phyloP scores from a whole-genome alignment of 1,284 basidiomycete genomes.

The Marasmius oreades region DNA sequence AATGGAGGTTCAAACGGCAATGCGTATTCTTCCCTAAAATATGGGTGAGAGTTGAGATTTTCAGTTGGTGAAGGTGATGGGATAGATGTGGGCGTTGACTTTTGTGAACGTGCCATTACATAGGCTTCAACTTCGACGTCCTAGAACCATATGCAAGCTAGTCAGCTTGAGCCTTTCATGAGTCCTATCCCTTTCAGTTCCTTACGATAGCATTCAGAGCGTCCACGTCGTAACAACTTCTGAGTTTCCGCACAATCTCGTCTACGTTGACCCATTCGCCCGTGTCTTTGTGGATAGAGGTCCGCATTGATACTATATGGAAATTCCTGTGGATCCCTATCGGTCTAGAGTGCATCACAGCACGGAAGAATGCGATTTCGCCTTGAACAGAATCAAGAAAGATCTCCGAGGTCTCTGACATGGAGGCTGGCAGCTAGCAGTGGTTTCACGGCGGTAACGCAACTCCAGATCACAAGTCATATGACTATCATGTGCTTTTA shows the following conservation, averaged over 20 bases:
- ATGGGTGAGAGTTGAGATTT: conserved; percentile 64
- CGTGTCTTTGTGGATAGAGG: conserved; percentile 67
- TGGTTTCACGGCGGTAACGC: too few species aligned
- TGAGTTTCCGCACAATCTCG: conserved; percentile 73
- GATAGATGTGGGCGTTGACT: conserved; percentile 44
- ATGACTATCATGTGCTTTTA: too few species aligned
- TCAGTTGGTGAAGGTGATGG: conserved; percentile 63
- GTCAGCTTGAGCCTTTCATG: conserved; percentile 2
- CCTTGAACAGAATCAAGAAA: conserved; percentile 73
- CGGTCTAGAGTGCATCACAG: conserved; percentile 72
- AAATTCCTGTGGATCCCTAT: conserved; percentile 78
- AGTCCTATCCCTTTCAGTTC: neutral
- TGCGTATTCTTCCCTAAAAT: conserved; percentile 55
- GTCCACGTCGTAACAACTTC: conserved; percentile 72
- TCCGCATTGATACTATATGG: conserved; percentile 72
- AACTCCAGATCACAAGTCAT: too few species aligned
- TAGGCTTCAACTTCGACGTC: conserved; percentile 63
- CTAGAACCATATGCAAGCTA: conserved; percentile 21
- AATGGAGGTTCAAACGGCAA: conserved; percentile 59
- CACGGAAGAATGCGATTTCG: conserved; percentile 77
- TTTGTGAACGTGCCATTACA: conserved; percentile 44
- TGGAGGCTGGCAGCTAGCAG: too few species aligned
- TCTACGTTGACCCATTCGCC: conserved; percentile 58
- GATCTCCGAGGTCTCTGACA: neutral
- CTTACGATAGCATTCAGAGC: conserved; percentile 71